phyloP scores from a whole-genome alignment of 768 basidiomycete species.

The Boletus eberwhitei region DNA sequence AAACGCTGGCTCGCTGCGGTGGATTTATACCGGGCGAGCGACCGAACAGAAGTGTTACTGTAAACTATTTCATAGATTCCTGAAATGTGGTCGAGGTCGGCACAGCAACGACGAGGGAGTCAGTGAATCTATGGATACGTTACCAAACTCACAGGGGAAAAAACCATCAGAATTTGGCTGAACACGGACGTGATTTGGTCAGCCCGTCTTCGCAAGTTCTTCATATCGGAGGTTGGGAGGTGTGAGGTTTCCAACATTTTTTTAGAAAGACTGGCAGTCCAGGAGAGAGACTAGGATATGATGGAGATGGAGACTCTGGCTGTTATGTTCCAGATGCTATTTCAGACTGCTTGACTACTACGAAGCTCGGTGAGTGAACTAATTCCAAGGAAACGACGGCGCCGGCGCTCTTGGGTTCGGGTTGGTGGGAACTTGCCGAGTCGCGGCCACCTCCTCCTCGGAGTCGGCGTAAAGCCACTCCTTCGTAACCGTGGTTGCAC shows the following conservation, averaged over 20 bases:
- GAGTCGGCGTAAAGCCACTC: background rate
- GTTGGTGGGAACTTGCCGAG: background rate
- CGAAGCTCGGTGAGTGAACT: background rate
- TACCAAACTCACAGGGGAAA: slow-evolving; percentile 12
- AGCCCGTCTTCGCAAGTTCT: slow-evolving; percentile 2
- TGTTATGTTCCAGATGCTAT: background rate
- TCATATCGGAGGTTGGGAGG: slow-evolving; percentile 19
- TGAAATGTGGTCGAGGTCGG: slow-evolving; percentile 5
- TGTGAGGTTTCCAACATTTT: background rate
- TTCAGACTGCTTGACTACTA: background rate
- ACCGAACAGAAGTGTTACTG: slow-evolving; percentile 6
- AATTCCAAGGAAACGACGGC: too few relatives aligned
- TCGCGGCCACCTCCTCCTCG: too few relatives aligned
- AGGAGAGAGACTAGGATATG: too few relatives aligned
- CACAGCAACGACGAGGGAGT: slow-evolving; percentile 11
- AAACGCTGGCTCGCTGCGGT: background rate
- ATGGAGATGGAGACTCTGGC: too few relatives aligned
- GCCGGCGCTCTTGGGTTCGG: too few relatives aligned
- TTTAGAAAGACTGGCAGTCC: background rate
- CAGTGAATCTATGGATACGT: slow-evolving; percentile 6
- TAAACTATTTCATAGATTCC: slow-evolving; percentile 2
- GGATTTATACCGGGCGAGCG: slow-evolving; percentile 17
- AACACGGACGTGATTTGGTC: slow-evolving; percentile 2
- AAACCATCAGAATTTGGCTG: slow-evolving; percentile 15
- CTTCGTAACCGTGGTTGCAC: background rate